Evolutionary conservation across 2,329 filamentous ascomycete genomes (phyloP).

Genomic region (Coniochaeta ligniaria): DNA sequence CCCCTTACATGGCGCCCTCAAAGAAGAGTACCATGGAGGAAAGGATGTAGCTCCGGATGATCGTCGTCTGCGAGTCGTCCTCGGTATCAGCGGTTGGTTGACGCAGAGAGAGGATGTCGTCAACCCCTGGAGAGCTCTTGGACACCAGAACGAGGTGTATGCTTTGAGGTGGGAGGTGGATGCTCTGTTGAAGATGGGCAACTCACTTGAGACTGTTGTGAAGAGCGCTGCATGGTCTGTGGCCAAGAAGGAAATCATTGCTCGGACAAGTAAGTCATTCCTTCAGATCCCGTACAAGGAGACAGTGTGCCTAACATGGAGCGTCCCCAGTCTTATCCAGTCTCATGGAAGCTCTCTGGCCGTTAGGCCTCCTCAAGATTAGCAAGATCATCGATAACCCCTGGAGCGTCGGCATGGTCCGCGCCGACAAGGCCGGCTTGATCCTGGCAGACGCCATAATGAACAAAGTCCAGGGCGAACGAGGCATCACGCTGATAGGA

Average conservation of each 20-base stretch:
- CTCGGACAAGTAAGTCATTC: constrained; percentile 35
- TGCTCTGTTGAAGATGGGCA: constrained; percentile 69
- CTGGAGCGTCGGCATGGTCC: constrained; percentile 68
- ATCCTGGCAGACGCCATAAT: constrained; percentile 76
- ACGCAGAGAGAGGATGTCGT: constrained; percentile 64
- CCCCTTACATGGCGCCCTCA: constrained; percentile 52
- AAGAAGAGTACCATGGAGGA: constrained; percentile 37
- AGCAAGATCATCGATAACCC: constrained; percentile 75
- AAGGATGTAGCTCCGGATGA: constrained; percentile 46
- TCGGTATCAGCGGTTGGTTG: constrained; percentile 79
- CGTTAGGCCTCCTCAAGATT: constrained; percentile 55
- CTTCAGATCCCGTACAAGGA: not conserved
- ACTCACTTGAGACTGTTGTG: constrained; percentile 68
- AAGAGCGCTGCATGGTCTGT: constrained; percentile 74
- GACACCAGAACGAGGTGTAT: constrained; percentile 69
- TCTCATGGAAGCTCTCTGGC: constrained; percentile 55
- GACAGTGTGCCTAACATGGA: constrained; percentile 6
- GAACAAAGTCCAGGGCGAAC: constrained; percentile 75
- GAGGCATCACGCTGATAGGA: constrained; percentile 72
- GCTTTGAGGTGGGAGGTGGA: constrained; percentile 78
- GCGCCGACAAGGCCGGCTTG: constrained; percentile 64
- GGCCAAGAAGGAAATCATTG: constrained; percentile 46
- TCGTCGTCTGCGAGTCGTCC: constrained; percentile 69
- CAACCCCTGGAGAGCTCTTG: constrained; percentile 71
- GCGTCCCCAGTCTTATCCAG: constrained; percentile 39